Conservation (phyloP, 345 rosid species). For the Gossypium herbaceum region DNA sequence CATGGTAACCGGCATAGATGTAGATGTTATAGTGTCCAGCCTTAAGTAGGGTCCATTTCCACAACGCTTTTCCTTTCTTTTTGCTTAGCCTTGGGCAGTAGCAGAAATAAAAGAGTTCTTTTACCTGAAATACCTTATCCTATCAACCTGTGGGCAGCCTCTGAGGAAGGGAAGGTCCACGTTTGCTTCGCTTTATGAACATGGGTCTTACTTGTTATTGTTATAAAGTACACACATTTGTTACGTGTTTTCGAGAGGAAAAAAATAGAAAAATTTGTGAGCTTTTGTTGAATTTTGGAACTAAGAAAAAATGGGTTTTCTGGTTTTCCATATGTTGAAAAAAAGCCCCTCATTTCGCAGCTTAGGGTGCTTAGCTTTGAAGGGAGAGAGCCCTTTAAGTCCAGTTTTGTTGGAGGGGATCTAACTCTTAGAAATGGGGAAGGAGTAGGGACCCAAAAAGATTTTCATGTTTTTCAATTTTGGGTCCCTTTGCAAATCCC, state of each 20-base stretch:
- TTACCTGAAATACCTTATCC: neutral
- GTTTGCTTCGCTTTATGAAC: slow-evolving; percentile 4
- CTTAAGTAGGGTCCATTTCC: neutral
- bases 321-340: neutral
- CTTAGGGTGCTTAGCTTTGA: neutral
- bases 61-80: neutral
- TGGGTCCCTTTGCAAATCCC: neutral
- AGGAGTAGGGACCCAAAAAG: neutral
- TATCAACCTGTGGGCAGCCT: neutral
- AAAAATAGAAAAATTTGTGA: too few relatives aligned
- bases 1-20: neutral
- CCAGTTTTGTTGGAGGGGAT: neutral
- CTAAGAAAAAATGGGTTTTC: neutral
- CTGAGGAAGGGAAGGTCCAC: neutral
- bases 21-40: neutral
- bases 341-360: too few relatives aligned
- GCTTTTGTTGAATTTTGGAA: neutral
- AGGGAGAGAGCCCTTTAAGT: neutral
- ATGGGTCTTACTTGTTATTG: neutral
- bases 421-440: neutral
- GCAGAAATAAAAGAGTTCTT: neutral
- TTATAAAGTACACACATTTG: neutral
- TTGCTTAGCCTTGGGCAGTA: neutral
- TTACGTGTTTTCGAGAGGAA: neutral
- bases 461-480: neutral